Conservation (phyloP, 495 filamentous ascomycete genomes). For the Parathielavia hyrcaniae region DNA sequence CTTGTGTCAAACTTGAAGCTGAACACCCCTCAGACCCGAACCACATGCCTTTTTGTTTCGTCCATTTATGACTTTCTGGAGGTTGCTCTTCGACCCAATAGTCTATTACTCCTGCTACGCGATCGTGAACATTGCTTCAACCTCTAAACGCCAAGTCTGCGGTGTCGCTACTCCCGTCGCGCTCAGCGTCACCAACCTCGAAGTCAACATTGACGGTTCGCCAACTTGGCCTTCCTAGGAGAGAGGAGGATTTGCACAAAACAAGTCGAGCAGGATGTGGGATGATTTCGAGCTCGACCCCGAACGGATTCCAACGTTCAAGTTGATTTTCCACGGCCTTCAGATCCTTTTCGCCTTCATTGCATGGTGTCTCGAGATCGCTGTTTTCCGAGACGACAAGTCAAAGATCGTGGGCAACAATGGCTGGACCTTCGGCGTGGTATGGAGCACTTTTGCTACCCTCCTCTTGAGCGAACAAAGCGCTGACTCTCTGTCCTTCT, state of each 20-base stretch:
- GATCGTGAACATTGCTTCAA: no score
- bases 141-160: no score
- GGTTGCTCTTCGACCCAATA: no score
- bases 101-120: no score
- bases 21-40: no score
- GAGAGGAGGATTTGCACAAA: not conserved
- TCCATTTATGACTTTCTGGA: no score
- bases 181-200: no score
- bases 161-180: no score
- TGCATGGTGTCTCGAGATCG: conserved; percentile 65
- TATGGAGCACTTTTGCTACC: conserved; percentile 37
- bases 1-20: no score
- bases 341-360: conserved; percentile 66
- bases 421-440: conserved; percentile 71
- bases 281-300: conserved; percentile 45
- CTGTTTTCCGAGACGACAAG: conserved; percentile 57
- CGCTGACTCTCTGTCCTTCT: conserved; percentile 1
- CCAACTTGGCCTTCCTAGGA: not conserved
- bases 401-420: conserved; percentile 60
- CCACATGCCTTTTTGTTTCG: no score
- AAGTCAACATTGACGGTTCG: conserved; percentile 10
- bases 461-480: conserved; percentile 4
- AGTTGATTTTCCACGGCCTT: conserved; percentile 50
- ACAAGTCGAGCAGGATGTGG: conserved; percentile 24
- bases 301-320: conserved; percentile 50